Evolutionary conservation across 768 basidiomycete genomes (phyloP), one percentile per base, ranked within the genome.

Genomic region (Mycena filopes): DNA sequence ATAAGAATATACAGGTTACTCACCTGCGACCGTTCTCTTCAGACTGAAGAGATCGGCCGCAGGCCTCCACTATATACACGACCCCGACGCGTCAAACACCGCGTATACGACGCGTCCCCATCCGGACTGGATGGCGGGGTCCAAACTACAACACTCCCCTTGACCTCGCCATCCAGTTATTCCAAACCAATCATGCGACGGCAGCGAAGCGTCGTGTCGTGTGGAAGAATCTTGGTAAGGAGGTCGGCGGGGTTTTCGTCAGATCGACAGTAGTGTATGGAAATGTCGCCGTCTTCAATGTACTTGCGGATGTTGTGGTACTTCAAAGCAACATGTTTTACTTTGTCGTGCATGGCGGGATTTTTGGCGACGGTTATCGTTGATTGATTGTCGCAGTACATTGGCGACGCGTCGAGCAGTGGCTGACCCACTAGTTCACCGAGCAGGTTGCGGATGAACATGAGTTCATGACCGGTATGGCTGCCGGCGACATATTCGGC

Each of bases 271-370:
- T 48, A 58, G 15, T 58, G 45, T 4, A 58, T 26, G 11, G 33
- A 38, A 4, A 48, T 26, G 18, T 28, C 10, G 10, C 28, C 38
- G 33, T 38, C 18, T 0, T 58, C 45, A 8, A 48, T n/a, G 36
- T 47, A 46, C 23, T 58, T 46, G 23, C 56, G 36, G n/a, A 58
- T 58, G 20, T 48, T 38, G 9, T 58, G 56, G 6, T 58, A 40
- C 20, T 48, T 47, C 4, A 58, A 11, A 5, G 45, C 56, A 4
- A 58, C 48, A 16, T 58, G 56, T 21, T 58, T 58, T 9, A 33
- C 56, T 18, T 58, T 58, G 45, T 47, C 45, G 25, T 58, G 56
- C 56, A 48, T 48, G 3, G 45, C 36, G 0, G 56, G 33, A n/a
- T 58, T 58, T 12, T 58, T 25, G 1, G 56, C 46, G 20, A 58